phyloP scores from a whole-genome alignment of 2,329 filamentous ascomycete genomes.

The Lasiodiplodia theobromae region DNA sequence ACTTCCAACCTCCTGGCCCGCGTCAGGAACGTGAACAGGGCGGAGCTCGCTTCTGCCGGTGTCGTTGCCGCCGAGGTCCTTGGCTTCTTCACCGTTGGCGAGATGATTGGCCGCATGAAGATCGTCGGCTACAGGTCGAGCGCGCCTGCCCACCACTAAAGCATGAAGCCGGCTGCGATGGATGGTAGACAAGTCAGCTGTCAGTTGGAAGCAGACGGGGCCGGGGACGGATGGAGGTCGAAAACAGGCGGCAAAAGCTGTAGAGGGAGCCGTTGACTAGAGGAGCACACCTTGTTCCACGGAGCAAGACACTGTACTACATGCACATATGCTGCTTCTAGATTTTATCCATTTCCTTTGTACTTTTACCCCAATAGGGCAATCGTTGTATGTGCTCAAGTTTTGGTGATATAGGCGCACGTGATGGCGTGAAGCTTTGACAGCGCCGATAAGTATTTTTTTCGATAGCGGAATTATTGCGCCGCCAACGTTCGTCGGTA shows the following conservation, averaged over 20 bases:
- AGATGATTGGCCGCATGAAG: slow-evolving; percentile 97
- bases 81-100: slow-evolving; percentile 97
- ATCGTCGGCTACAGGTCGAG: slow-evolving; percentile 78
- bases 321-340: slow-evolving; percentile 49
- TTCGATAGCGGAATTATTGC: slow-evolving; percentile 27
- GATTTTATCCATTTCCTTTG: slow-evolving; percentile 43
- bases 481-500: slow-evolving; percentile 12
- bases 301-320: slow-evolving; percentile 45
- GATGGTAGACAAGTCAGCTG: slow-evolving; percentile 16
- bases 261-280: slow-evolving; percentile 28
- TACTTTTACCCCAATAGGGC: slow-evolving; percentile 35
- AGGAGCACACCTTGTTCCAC: slow-evolving; percentile 30
- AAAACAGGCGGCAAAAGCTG: slow-evolving; percentile 26
- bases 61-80: slow-evolving; percentile 85
- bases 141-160: slow-evolving; percentile 43
- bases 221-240: slow-evolving; percentile 9
- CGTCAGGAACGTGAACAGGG: slow-evolving; percentile 73
- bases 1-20: slow-evolving; percentile 62
- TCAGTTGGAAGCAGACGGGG: slow-evolving; percentile 22
- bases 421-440: slow-evolving; percentile 24
- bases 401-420: slow-evolving; percentile 5
- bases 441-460: slow-evolving; percentile 21
- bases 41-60: slow-evolving; percentile 75
- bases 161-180: neutral
- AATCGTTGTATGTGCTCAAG: neutral